Base-by-base conservation (phyloP, 1,284 basidiomycete genomes). In the Papiliotrema terrestris region DNA sequence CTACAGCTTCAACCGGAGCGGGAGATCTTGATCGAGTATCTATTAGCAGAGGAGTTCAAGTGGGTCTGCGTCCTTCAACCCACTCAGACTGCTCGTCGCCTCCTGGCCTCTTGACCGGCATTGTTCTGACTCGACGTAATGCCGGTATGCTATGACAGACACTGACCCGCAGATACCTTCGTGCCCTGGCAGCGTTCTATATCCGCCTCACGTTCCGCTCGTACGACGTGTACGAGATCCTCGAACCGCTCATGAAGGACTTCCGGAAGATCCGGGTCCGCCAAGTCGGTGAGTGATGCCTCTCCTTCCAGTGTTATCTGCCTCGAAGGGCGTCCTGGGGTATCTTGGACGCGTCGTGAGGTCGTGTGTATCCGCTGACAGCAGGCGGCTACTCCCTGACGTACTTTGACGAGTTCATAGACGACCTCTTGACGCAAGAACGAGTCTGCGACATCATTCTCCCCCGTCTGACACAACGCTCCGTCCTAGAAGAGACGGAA, bases 21-120 rank as follows among this genome's bases (percentile, higher is more conserved):
- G 72, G 91, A 95, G 75, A 98, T 98, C 58, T 74, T 98, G 46
- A 78, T 96, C 4, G 96, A 98, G 69, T 99, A 99, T 72, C 80
- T 99, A 20, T 84, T 87, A 57, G 92, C 91, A 2, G 91, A 95
- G 58, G 95, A 98, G 72, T 98, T 98, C 83, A 99, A 99, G 93
- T 95, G 67, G 62, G 88, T 81, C 26, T 17, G n/a, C 20, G n/a
- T n/a, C n/a, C n/a, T n/a, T n/a, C n/a, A n/a, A n/a, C n/a, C n/a
- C n/a, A n/a, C n/a, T n/a, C n/a, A n/a, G n/a, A n/a, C n/a, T n/a
- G n/a, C n/a, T n/a, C n/a, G n/a, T n/a, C n/a, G n/a, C n/a, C n/a
- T n/a, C n/a, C n/a, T n/a, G n/a, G n/a, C n/a, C n/a, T n/a, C n/a
- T n/a, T n/a, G n/a, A n/a, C n/a, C n/a, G n/a, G n/a, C n/a, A n/a